These are phyloP conservation scores for Leucogyrophana mollusca DNA, from an alignment of 768 basidiomycete genomes.

Conservation along the genomic window DNA sequence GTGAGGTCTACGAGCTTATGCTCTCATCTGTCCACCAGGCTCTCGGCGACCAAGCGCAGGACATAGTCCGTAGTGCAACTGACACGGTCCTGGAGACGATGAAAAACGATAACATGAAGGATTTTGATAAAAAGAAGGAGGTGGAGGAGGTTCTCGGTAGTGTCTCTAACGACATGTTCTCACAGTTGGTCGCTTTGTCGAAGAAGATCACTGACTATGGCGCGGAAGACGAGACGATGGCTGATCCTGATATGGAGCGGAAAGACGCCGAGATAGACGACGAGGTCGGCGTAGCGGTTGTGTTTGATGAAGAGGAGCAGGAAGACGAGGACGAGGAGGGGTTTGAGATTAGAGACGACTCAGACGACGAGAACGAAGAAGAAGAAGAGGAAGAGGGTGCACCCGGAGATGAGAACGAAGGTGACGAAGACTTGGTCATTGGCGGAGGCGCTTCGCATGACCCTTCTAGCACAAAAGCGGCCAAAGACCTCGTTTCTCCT, in stretches of 20 bases:
- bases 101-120: constrained; percentile 87
- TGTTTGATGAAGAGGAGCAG: constrained; percentile 96
- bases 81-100: constrained; percentile 86
- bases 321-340: constrained; percentile 91
- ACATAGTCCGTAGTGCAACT: constrained; percentile 94
- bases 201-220: constrained; percentile 98
- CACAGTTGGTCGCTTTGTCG: constrained; percentile 76
- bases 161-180: constrained; percentile 72
- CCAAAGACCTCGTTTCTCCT: constrained; percentile 82
- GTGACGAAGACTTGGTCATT: constrained; percentile 74
- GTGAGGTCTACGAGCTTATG: constrained; percentile 92
- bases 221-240: constrained; percentile 78
- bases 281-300: constrained; percentile 95
- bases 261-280: constrained; percentile 92
- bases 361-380: constrained; percentile 72
- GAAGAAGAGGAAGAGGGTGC: constrained; percentile 45
- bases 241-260: constrained; percentile 75
- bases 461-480: constrained; percentile 49
- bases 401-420: constrained; percentile 43
- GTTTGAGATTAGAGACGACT: constrained; percentile 82
- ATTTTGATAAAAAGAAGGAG: constrained; percentile 97
- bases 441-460: constrained; percentile 56
- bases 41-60: constrained; percentile 94
- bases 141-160: constrained; percentile 72
- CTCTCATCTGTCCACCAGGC: constrained; percentile 76